Evolutionary conservation across 192 early-diverging fungal genomes (phyloP).

Genomic region (Dispira parvispora): DNA sequence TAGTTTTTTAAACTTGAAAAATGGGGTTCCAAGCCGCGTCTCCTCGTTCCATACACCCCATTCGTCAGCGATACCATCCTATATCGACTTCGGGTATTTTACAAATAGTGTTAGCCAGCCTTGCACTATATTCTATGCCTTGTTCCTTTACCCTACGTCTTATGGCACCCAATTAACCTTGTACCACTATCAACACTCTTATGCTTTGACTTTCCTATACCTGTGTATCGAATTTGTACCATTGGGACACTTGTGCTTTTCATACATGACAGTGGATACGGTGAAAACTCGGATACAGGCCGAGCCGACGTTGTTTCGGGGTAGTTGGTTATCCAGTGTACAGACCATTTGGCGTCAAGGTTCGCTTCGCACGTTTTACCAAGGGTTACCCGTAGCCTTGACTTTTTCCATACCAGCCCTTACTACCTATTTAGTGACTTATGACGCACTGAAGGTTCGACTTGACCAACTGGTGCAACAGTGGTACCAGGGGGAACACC

Average conservation of each 20-base stretch:
- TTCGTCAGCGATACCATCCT: not conserved
- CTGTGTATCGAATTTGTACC: too few relatives aligned
- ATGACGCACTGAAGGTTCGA: constrained; percentile 39
- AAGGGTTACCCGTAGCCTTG: constrained; percentile 49
- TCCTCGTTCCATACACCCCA: not conserved
- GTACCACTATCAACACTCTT: not conserved
- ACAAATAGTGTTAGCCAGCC: not conserved
- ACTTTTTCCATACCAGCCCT: constrained; percentile 53
- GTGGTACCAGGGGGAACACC: too few relatives aligned
- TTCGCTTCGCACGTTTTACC: constrained; percentile 32
- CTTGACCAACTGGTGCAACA: constrained; percentile 14
- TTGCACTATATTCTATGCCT: not conserved
- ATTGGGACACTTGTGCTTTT: not conserved
- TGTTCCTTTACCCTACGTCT: not conserved
- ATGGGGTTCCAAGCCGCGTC: not conserved
- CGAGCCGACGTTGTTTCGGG: not conserved
- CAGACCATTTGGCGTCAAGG: constrained; percentile 13
- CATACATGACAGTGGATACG: constrained; percentile 39
- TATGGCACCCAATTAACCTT: not conserved
- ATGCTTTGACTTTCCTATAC: not conserved
- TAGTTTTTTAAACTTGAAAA: not conserved
- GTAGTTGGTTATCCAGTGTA: constrained; percentile 13
- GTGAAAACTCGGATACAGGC: constrained; percentile 53
- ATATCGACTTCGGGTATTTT: not conserved
- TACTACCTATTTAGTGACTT: constrained; percentile 48